These are phyloP conservation scores for Sutorius eximius DNA, from an alignment of 1,284 basidiomycete genomes.

Conservation along the genomic window DNA sequence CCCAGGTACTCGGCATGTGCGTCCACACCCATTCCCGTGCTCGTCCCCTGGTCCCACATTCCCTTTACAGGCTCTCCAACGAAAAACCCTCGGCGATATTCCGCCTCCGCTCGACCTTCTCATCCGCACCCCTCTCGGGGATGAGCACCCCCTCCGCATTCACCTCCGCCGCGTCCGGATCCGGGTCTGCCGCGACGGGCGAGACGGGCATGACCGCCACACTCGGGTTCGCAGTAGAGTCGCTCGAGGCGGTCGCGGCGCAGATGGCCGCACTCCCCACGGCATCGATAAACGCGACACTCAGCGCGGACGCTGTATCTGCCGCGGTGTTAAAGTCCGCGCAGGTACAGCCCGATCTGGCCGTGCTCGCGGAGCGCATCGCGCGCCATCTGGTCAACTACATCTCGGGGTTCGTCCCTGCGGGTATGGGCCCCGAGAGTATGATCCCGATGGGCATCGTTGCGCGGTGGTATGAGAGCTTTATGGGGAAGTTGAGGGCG, in stretches of 20 bases:
- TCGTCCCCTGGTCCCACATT: not conserved
- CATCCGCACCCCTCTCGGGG: slow-evolving; percentile 45
- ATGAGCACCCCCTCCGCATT: slow-evolving; percentile 56
- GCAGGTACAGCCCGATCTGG: slow-evolving; percentile 33
- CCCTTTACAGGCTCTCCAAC: slow-evolving; percentile 71
- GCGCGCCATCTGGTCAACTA: slow-evolving; percentile 84
- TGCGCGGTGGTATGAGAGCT: slow-evolving; percentile 80
- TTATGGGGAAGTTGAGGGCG: slow-evolving; percentile 70
- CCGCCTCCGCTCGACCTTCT: slow-evolving; percentile 71
- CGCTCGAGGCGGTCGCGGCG: slow-evolving; percentile 55
- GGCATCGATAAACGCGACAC: slow-evolving; percentile 37
- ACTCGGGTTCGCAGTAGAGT: slow-evolving; percentile 72
- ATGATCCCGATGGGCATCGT: slow-evolving; percentile 76
- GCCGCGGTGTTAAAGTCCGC: too few species aligned
- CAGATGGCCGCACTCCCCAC: slow-evolving; percentile 52
- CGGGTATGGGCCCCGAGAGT: slow-evolving; percentile 56
- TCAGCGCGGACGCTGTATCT: slow-evolving; percentile 4
- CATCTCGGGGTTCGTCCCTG: slow-evolving; percentile 71
- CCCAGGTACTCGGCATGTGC: slow-evolving; percentile 86
- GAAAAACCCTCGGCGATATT: slow-evolving; percentile 92
- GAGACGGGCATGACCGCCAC: slow-evolving; percentile 52
- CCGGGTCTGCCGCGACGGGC: too few species aligned
- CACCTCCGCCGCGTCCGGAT: slow-evolving; percentile 37
- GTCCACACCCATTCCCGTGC: slow-evolving; percentile 38
- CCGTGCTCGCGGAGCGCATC: slow-evolving; percentile 59